Conservation (phyloP, 2,329 filamentous ascomycete genomes). For the Pseudogymnoascus sp. region DNA sequence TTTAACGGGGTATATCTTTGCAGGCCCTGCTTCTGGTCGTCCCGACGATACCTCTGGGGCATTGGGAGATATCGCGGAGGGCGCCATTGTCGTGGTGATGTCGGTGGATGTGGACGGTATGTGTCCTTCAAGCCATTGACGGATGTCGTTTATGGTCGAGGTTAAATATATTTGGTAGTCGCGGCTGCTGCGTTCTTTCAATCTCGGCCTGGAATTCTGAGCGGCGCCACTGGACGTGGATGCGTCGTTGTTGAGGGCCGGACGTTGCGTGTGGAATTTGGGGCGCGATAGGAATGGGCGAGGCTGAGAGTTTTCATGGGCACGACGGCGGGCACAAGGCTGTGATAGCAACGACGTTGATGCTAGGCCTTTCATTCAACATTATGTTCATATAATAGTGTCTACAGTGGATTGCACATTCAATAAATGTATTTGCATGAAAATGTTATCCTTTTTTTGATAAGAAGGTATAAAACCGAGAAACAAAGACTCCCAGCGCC, state of each 20-base stretch:
- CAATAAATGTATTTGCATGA: background rate
- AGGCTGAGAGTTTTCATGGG: conserved; percentile 4
- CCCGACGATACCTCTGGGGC: conserved; percentile 8
- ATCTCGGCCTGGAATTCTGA: background rate
- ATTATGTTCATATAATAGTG: background rate
- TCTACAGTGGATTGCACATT: background rate
- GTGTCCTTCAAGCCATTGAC: conserved; percentile 43
- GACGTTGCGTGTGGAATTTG: background rate
- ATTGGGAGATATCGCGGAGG: conserved; percentile 23
- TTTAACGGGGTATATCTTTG: conserved; percentile 49
- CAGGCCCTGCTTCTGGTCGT: conserved; percentile 33
- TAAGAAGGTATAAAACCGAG: background rate
- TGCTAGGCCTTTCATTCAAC: background rate
- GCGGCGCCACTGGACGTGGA: background rate
- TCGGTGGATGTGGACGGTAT: conserved; percentile 15
- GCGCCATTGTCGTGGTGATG: conserved; percentile 22
- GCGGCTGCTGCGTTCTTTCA: background rate
- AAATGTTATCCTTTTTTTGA: background rate
- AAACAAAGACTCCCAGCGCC: conserved; percentile 3
- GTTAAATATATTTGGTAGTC: background rate
- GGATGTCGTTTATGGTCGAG: conserved; percentile 34
- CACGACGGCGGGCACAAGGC: conserved; percentile 3
- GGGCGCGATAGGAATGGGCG: conserved; percentile 1
- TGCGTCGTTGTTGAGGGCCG: background rate
- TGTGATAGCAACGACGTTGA: background rate